Evolutionary conservation across 176 grass and related monocot species (phyloP), one percentile per base, ranked within the genome.

Genomic region (Panicum miliaceum): DNA sequence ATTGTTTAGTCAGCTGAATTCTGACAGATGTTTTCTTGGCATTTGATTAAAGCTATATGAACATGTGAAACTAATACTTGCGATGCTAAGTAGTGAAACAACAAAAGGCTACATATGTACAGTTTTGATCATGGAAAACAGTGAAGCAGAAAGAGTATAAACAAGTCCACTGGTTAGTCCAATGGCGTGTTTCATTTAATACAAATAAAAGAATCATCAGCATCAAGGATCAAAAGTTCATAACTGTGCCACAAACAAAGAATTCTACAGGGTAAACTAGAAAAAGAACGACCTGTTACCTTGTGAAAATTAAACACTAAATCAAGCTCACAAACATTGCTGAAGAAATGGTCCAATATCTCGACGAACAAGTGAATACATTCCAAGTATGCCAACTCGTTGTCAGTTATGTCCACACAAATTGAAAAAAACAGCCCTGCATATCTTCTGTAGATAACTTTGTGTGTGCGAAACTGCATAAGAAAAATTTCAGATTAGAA

Each of bases 361-460:
- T 98, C 92, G 3, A 98, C 95, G 93, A 98, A 98, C 54, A 98
- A 85, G 87, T 98, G 95, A 80, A 98, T 98, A 65, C 89, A 94
- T 84, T 98, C 92, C 74, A 98, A 89, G 68, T 98, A 98, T 64
- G 91, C 95, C 85, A 98, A 90, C 68, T 98, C 95, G 68, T 98
- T 98, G 66, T 98, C 95, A 41, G 92, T 98, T 75, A 98, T 98
- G 79, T 98, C 95, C 59, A 98, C 95, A 84, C 92, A 98, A 41
- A 94, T 94, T 84, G 95, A 94, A 82, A 98, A 98, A 86, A 98
- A 98, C 4, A 98, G 80, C 80, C 95, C 95, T 7, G 92, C 95
- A 88, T 98, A 98, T 94, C 95, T 91, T 80, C 95, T 97, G 82
- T 97, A 97, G 75, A 97, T 98, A 80, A 98, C 86, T 91, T 98